Evolutionary conservation across 345 rosid species (phyloP), one percentile per base, ranked within the genome.

Genomic region (Isatis tinctoria): DNA sequence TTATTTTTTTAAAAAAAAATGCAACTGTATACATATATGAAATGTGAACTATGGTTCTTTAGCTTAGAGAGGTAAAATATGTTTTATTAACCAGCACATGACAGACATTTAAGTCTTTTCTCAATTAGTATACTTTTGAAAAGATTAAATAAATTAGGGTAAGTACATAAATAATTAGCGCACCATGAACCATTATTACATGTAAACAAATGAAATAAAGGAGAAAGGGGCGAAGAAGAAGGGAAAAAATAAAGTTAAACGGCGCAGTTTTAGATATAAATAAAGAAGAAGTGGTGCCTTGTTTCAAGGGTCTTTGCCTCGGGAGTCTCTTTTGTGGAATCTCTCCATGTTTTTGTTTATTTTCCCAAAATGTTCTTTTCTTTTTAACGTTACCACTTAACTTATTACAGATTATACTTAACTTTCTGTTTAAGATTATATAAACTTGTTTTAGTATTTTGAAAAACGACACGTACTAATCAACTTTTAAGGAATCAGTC

Each of bases 271-370:
- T 32, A 72, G 45, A 51, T 28, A 58, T 54, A 71, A 65, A 65
- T 56, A 71, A 71, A 77, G 16, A 43, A 36, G 52, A 60, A 69
- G 52, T 45, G 70, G 48, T 65, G 67, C 76, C 80, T 70, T 71
- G 80, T 77, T 77, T 77, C 80, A 77, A 65, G 76, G 80, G 80
- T 77, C 80, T 71, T 65, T 71, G 80, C 80, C 76, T 77, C 76
- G 80, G 70, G 80, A 77, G 76, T 58, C 76, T 77, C 56, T 39
- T 60, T 10, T 51, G 5, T 70, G 80, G 80, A 76, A 76, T 76
- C 76, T 77, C 76, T 71, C 72, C 76, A 77, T 70, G 72, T 77
- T 70, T 77, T 77, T 77, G 56, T 77, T 65, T 72, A 65, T 71
- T 71, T 71, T 71, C 80, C 80, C 80, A 58, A 77, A 47, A 72